These are phyloP conservation scores for Mycena metata DNA, from an alignment of 768 basidiomycete species.

Conservation along the genomic window DNA sequence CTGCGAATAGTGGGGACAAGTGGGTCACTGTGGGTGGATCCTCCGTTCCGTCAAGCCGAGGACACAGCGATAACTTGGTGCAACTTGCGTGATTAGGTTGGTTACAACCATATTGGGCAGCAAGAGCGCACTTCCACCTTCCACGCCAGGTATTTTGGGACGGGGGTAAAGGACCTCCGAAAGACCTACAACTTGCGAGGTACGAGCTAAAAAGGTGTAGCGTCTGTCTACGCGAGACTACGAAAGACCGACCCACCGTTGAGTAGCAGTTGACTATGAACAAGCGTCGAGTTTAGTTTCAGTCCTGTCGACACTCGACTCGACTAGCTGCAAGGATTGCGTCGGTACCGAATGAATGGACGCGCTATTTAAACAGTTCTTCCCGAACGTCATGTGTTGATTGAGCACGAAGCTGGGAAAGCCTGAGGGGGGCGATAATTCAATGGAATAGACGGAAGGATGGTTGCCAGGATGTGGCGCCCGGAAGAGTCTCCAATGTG, in stretches of 20 bases:
- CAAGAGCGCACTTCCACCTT: neutral
- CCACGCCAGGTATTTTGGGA: slow-evolving; percentile 10
- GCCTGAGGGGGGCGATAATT: no score
- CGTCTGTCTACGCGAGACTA: no score
- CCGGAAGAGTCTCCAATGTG: no score
- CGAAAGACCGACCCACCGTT: no score
- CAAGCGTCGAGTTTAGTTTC: neutral
- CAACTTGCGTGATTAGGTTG: slow-evolving; percentile 14
- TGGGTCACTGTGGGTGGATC: no score
- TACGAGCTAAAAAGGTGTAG: no score
- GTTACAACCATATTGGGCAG: neutral
- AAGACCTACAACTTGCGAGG: no score
- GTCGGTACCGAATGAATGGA: neutral
- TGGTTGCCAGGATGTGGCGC: no score
- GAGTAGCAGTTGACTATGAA: neutral
- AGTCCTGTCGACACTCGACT: neutral
- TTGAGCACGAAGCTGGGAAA: no score
- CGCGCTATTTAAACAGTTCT: slow-evolving; percentile 17
- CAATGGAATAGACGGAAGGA: no score
- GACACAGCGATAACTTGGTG: neutral
- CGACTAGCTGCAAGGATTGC: neutral
- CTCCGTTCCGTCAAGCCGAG: neutral
- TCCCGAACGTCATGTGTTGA: no score
- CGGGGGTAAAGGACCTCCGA: neutral
- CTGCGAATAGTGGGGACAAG: neutral